Evolutionary conservation across 2,329 filamentous ascomycete genomes (phyloP), one percentile per base, ranked within the genome.

Genomic region (Phialophora verrucosa): DNA sequence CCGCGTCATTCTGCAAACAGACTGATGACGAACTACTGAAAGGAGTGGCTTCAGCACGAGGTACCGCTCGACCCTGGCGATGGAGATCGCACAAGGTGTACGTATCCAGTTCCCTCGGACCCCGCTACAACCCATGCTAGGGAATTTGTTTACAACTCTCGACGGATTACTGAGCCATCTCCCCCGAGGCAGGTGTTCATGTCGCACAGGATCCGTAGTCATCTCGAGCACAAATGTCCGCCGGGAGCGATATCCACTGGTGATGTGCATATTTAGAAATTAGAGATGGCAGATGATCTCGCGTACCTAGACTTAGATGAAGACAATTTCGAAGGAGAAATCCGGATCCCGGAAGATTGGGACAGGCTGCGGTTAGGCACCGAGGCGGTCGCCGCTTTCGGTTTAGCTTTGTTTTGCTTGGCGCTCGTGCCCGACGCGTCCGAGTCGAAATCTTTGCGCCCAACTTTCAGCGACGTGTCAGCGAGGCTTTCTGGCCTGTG

Each of bases 301-400:
- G 57, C 57, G 29, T 59, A 27, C 20, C 4, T 23, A 5, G 8
- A 23, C 7, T 25, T 23, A 51, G 14, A 29, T 23, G 49, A 51
- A 23, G 20, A 25, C 49, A 51, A 51, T 51, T 51, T 51, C 49
- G 17, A 12, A 27, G 49, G 49, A 29, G 49, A 51, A 23, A 51
- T 51, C 49, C 49, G 49, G 49, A 17, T 25, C 49, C 49, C 47
- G 47, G n/a, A 51, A 51, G 49, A 51, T 27, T 51, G 49, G 49
- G 10, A 29, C 49, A 51, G 49, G 49, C 49, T 51, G 20, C 38
- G 20, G 38, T 44, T 44, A 44, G 38, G 49, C 49, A 27, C 49
- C 53, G 29, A 56, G 17, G 17, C 53, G 4, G 17, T 35, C 23
- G 27, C 27, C 10, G 6, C 14, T 14, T 53, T 27, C 0, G 49